Base-by-base conservation (phyloP, 768 basidiomycete species). In the Suillus cothurnatus region DNA sequence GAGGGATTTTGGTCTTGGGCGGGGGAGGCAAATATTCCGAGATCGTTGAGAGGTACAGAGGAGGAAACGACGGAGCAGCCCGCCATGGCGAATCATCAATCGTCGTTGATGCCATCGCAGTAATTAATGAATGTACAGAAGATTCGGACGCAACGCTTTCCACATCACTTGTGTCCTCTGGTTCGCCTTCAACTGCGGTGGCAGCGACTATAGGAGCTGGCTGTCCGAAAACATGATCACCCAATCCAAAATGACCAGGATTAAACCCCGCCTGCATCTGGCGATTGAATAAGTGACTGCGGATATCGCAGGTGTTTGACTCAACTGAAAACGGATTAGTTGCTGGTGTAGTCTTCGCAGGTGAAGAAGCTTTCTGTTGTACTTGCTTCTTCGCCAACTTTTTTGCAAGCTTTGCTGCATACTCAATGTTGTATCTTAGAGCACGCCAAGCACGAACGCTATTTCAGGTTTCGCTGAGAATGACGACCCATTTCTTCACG, bases 381-480 rank as follows among this genome's bases (percentile, higher is more conserved):
- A 76, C 78, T 57, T 79, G 78, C 65, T 80, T 81, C 50, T 66
- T 77, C 15, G 78, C 79, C 6, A 81, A 77, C 71, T 88, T 88
- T 67, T 81, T 81, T 71, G 87, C 83, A 1, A 95, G 81, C 71
- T 92, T 91, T 36, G 80, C 81, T 14, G 94, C 95, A 72, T 93
- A 95, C 61, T 81, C 81, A 62, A 85, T 82, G 72, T 95, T 94
- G 69, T 82, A 86, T 34, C 88, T 83, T 57, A 94, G 72, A 9
- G 88, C 89, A 64, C 94, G 83, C 88, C 90, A 95, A 36, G 91
- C 94, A 26, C 94, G 87, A 60, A 95, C 80, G 71, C 93, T 95
- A 71, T 58, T 47, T 53, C 49, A 36, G 45, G 36, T 41, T 47
- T 49, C 8, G 52, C 66, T 68, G 11, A 69, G 68, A 71, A 67